Evolutionary conservation across 23 red algal species (phyloP).

Genomic region (Gracilariopsis chorda): DNA sequence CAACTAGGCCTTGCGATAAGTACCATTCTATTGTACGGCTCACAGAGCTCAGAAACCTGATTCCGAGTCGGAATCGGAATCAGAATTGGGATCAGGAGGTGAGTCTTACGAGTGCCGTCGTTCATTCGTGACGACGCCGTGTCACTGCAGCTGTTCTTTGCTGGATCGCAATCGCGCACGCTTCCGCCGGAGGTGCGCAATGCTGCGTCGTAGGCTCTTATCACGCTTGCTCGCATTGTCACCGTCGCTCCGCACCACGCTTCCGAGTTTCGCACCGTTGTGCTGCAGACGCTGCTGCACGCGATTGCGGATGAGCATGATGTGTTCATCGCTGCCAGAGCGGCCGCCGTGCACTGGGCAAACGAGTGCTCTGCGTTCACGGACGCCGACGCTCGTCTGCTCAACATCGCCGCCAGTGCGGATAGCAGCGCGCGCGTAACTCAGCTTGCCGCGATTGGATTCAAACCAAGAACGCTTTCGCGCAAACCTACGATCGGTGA

Average conservation of each 20-base stretch:
- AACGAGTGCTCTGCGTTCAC: constrained; percentile 59
- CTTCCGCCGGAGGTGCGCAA: constrained; percentile 30
- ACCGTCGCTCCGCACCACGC: not conserved
- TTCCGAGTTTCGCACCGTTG: not conserved
- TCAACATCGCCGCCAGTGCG: constrained; percentile 37
- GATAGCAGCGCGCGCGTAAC: constrained; percentile 10
- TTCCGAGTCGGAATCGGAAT: not conserved
- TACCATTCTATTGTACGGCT: not conserved
- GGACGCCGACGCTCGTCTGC: constrained; percentile 31
- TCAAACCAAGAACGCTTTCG: not conserved
- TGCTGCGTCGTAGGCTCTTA: constrained; percentile 48
- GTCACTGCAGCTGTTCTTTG: constrained; percentile 39
- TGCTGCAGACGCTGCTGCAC: constrained; percentile 3
- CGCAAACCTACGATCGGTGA: not conserved
- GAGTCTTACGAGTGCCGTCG: constrained; percentile 20
- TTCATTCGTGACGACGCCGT: not conserved
- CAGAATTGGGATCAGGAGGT: too few relatives aligned
- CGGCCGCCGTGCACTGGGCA: constrained; percentile 66
- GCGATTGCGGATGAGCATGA: constrained; percentile 14
- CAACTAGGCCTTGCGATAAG: not conserved
- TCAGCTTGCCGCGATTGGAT: not conserved
- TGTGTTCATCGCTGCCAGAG: not conserved
- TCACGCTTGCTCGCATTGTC: constrained; percentile 26
- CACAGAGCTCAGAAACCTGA: constrained; percentile 14
- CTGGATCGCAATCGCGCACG: not conserved